A percentile compares a stretch with the other conserved stretches of the same genome.
Evolutionary conservation across 2,329 filamentous ascomycete genomes (phyloP).

Genomic region (Leptographium wingfieldii): DNA sequence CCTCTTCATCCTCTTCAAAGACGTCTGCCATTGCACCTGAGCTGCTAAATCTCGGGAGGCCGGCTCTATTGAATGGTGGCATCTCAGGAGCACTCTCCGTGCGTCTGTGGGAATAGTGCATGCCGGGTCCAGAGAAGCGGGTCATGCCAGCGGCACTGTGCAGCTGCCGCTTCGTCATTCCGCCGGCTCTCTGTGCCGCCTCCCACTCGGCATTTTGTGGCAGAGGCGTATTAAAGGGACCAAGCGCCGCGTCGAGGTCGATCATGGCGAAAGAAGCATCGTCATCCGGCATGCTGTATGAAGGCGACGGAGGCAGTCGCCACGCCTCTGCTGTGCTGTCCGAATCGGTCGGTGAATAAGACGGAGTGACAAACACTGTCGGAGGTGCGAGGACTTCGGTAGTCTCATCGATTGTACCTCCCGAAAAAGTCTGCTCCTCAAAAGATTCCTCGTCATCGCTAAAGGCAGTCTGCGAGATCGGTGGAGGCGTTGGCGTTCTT

Average conservation of each 20-base stretch:
- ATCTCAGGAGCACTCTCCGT: slow-evolving; percentile 72
- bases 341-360: slow-evolving; percentile 18
- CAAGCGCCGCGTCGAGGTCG: slow-evolving; percentile 85
- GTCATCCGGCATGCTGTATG: slow-evolving; percentile 30
- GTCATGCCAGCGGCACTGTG: slow-evolving; percentile 65
- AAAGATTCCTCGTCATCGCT: slow-evolving; percentile 18
- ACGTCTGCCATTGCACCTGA: slow-evolving; percentile 73
- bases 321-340: slow-evolving; percentile 15
- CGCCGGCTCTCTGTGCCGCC: slow-evolving; percentile 47
- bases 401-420: slow-evolving; percentile 16
- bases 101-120: slow-evolving; percentile 63
- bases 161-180: slow-evolving; percentile 51
- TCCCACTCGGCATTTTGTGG: slow-evolving; percentile 53
- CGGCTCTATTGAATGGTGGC: slow-evolving; percentile 58
- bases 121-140: slow-evolving; percentile 54
- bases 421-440: slow-evolving; percentile 15
- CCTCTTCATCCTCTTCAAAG: slow-evolving; percentile 73
- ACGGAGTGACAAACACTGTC: slow-evolving; percentile 29
- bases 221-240: slow-evolving; percentile 76
- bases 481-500: slow-evolving; percentile 35
- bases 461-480: slow-evolving; percentile 18
- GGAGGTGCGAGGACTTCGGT: slow-evolving; percentile 4
- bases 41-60: slow-evolving; percentile 49
- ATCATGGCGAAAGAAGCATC: slow-evolving; percentile 71
- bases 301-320: slow-evolving; percentile 22